Conservation (phyloP, 306 rosid genomes). For the Cucumis sativus region Cucumber_9930_V3 NC_026657.2:30723501-30724000, state of each 20-base stretch:
- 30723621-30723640: background rate
- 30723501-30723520: background rate
- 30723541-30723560: background rate
- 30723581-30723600: background rate
- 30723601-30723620: background rate
- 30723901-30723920: slow-evolving; percentile 58
- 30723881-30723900: slow-evolving; percentile 76
- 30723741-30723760: background rate
- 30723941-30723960: background rate
- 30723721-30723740: background rate
- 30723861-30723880: slow-evolving; percentile 93
- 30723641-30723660: background rate
- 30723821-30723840: background rate
- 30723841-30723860: slow-evolving; percentile 46
- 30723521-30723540: background rate
- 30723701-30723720: background rate
- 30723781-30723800: background rate
- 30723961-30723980: background rate
- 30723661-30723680: background rate
- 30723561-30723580: background rate
- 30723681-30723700: background rate
- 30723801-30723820: background rate
- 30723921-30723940: slow-evolving; percentile 14
- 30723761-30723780: background rate
- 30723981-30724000: background rate